A percentile compares a stretch with the other conserved stretches of the same genome.
phyloP scores from a whole-genome alignment of 371 early-diverging fungal genomes.

The Mortierella sp. region DNA sequence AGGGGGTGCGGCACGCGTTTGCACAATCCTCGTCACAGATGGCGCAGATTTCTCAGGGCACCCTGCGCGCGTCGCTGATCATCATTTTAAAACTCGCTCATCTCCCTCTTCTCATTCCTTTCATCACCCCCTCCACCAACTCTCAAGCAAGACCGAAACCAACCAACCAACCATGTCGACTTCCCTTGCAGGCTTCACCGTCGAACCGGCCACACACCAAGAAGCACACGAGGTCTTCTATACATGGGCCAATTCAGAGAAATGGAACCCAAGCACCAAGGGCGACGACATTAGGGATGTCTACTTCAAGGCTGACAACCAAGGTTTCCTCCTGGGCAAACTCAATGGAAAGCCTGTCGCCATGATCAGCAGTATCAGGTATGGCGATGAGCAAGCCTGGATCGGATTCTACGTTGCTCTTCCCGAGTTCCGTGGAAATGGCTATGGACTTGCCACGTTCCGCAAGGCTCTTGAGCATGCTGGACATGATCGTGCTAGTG shows the following conservation, averaged over 20 bases:
- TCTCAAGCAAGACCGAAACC: no score
- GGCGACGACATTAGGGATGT: conserved; percentile 24
- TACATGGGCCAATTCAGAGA: conserved; percentile 26
- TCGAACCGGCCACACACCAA: conserved; percentile 10
- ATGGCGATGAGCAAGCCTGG: conserved; percentile 48
- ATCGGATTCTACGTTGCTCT: conserved; percentile 44
- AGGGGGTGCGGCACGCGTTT: no score
- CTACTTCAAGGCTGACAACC: conserved; percentile 20
- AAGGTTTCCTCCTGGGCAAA: conserved; percentile 34
- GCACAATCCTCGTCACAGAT: no score
- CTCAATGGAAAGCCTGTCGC: conserved; percentile 14
- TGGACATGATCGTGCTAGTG: conserved; percentile 7
- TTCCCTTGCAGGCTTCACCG: background rate
- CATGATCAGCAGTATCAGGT: conserved; percentile 29
- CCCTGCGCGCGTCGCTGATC: no score
- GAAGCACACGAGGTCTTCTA: conserved; percentile 20
- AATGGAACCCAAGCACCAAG: conserved; percentile 47
- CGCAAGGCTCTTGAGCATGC: conserved; percentile 23
- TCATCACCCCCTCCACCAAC: no score
- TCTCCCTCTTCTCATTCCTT: background rate
- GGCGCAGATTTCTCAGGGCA: no score
- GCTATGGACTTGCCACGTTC: conserved; percentile 41
- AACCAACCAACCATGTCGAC: no score
- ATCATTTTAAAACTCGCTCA: background rate
- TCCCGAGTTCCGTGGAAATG: conserved; percentile 33